These are phyloP conservation scores for Skeletonema potamos DNA, from an alignment of 108 stramenopile genomes.

Conservation along the genomic window DNA sequence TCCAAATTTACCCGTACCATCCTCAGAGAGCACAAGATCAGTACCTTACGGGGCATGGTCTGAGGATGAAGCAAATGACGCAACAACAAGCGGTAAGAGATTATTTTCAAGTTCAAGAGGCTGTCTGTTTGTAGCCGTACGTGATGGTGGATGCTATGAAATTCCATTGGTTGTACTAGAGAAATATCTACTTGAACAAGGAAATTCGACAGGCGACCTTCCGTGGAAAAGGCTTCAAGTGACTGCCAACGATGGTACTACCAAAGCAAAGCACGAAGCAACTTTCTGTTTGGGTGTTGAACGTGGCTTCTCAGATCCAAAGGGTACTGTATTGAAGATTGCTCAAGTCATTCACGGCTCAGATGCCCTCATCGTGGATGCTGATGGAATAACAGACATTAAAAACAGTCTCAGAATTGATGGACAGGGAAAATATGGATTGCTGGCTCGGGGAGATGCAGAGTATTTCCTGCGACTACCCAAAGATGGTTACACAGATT, in stretches of 20 bases:
- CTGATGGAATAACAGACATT: constrained; percentile 45
- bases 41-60: constrained; percentile 39
- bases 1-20: constrained; percentile 61
- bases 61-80: constrained; percentile 32
- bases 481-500: constrained; percentile 68
- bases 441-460: constrained; percentile 50
- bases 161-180: constrained; percentile 36
- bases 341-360: constrained; percentile 55
- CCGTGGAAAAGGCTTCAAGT: constrained; percentile 34
- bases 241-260: constrained; percentile 41
- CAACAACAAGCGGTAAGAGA: neutral
- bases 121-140: constrained; percentile 72
- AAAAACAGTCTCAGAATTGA: constrained; percentile 60
- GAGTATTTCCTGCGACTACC: constrained; percentile 70
- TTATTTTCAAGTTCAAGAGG: constrained; percentile 51
- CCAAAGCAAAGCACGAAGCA: constrained; percentile 17
- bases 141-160: constrained; percentile 75
- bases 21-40: constrained; percentile 2
- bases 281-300: constrained; percentile 73
- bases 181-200: neutral
- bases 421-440: constrained; percentile 82
- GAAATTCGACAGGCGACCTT: neutral
- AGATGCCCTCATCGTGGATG: constrained; percentile 30
- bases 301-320: constrained; percentile 55
- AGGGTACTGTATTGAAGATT: constrained; percentile 46